These are phyloP conservation scores for Solanum hybrid DNA, from an alignment of 305 asterid species.

Conservation along the genomic window DNA sequence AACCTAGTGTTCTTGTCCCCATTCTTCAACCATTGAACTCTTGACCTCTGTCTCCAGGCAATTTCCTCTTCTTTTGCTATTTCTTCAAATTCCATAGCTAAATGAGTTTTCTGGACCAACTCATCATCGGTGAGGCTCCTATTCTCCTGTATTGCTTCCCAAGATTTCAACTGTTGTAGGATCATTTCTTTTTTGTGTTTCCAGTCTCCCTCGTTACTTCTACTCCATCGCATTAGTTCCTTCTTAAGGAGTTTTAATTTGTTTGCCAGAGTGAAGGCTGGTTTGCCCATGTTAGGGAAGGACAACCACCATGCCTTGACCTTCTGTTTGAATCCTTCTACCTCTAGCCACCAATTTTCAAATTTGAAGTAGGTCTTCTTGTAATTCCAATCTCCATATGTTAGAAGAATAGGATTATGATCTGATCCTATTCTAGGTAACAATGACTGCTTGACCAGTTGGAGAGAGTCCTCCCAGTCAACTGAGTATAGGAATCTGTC, in stretches of 20 bases:
- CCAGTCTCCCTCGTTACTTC: neutral
- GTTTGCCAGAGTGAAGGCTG: neutral
- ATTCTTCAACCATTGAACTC: neutral
- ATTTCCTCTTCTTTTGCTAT: neutral
- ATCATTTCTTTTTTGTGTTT: neutral
- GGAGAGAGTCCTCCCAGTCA: neutral
- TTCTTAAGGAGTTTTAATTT: neutral
- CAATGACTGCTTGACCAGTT: neutral
- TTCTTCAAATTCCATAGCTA: neutral
- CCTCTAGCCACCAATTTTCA: neutral
- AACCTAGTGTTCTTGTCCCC: neutral
- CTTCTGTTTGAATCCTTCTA: neutral
- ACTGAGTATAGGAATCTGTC: neutral
- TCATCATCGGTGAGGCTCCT: neutral
- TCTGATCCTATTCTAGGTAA: neutral
- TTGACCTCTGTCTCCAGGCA: neutral
- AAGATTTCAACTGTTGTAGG: neutral
- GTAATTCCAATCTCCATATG: neutral
- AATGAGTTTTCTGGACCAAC: neutral
- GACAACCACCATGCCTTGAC: neutral
- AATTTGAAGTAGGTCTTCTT: neutral
- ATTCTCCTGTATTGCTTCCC: neutral
- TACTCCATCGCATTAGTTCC: neutral
- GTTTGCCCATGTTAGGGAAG: neutral
- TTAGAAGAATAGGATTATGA: neutral